These are phyloP conservation scores for Paraglomus occultum DNA, from an alignment of 192 early-diverging fungal genomes.

Conservation along the genomic window DNA sequence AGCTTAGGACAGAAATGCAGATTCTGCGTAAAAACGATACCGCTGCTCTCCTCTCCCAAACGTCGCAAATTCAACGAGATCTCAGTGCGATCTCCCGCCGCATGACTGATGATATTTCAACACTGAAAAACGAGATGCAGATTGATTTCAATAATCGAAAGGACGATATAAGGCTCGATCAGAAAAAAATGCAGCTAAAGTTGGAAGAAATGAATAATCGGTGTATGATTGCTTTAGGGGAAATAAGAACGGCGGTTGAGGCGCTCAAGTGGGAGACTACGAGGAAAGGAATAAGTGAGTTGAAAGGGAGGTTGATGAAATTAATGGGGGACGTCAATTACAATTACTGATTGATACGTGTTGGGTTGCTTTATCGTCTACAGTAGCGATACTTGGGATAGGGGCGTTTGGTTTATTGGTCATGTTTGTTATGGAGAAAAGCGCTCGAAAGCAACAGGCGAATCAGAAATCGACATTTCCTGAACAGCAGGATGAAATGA, in stretches of 20 bases:
- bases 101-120: conserved; percentile 73
- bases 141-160: conserved; percentile 91
- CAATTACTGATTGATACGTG: not conserved
- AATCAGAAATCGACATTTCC: too few species aligned
- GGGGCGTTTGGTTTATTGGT: conserved; percentile 5
- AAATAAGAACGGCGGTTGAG: conserved; percentile 86
- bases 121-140: conserved; percentile 79
- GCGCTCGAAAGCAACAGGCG: too few species aligned
- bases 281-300: conserved; percentile 65
- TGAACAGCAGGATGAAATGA: too few species aligned
- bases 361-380: not conserved
- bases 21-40: conserved; percentile 77
- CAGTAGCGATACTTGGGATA: conserved; percentile 19
- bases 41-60: conserved; percentile 68
- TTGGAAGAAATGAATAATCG: conserved; percentile 86
- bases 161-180: conserved; percentile 74
- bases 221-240: conserved; percentile 76
- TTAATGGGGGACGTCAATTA: not conserved
- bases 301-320: not conserved
- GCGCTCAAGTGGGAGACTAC: conserved; percentile 85
- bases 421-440: conserved; percentile 6
- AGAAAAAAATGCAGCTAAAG: conserved; percentile 72
- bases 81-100: conserved; percentile 73
- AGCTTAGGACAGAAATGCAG: conserved; percentile 75
- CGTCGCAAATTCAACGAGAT: conserved; percentile 71